These are phyloP conservation scores for Backusella psychrophila DNA, from an alignment of 192 early-diverging fungal genomes.

Conservation along the genomic window DNA sequence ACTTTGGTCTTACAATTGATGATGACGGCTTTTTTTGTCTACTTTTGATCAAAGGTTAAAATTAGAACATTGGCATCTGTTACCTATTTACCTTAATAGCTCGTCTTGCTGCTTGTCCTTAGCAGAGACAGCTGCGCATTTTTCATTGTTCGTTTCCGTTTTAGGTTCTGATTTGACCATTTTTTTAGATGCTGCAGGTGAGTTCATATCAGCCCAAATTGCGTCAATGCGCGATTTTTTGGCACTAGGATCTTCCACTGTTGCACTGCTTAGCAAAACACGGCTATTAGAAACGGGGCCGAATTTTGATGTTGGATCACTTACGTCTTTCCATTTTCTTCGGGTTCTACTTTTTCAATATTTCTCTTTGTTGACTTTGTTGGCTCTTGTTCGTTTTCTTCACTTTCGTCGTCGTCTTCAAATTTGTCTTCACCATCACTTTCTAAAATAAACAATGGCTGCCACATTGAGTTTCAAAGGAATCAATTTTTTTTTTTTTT, in stretches of 20 bases:
- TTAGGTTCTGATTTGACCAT: not conserved
- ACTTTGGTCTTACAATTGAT: conserved; percentile 31
- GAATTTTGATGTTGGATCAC: not conserved
- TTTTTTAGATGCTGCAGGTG: conserved; percentile 1
- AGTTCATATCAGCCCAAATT: conserved; percentile 58
- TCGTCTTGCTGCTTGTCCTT: not conserved
- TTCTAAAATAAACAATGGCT: not conserved
- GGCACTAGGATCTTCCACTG: not conserved
- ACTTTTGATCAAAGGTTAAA: not conserved
- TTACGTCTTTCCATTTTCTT: conserved; percentile 5
- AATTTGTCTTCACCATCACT: not conserved
- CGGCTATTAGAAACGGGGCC: not conserved
- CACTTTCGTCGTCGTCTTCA: conserved; percentile 10
- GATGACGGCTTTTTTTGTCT: conserved; percentile 8
- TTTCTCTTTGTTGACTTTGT: not conserved
- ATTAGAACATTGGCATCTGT: not conserved
- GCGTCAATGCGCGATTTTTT: conserved; percentile 45
- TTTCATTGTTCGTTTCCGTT: conserved; percentile 1
- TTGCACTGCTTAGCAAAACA: not conserved
- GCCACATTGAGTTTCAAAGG: not conserved
- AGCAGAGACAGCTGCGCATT: not conserved
- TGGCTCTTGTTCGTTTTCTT: conserved; percentile 16
- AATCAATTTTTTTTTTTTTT: not conserved
- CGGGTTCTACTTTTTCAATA: not conserved
- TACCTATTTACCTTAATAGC: not conserved